These are phyloP conservation scores for Phytophthora idaei DNA, from an alignment of 352 stramenopile genomes.

Conservation along the genomic window DNA sequence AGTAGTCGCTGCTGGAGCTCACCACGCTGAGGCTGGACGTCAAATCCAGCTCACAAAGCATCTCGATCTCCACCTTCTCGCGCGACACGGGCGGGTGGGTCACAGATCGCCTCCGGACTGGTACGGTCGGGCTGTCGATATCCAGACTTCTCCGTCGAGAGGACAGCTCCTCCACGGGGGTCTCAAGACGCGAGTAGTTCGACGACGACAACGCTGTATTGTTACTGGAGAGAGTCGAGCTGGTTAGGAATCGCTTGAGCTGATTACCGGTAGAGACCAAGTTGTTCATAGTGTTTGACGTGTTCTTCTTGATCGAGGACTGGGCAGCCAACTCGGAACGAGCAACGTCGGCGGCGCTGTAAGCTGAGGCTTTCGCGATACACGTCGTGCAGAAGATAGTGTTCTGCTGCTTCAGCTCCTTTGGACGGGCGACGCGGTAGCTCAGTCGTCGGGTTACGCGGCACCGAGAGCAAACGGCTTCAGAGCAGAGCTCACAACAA, in stretches of 20 bases:
- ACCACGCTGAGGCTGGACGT: conserved; percentile 18
- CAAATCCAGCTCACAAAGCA: conserved; percentile 20
- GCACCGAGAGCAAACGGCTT: conserved; percentile 44
- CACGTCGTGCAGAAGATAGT: conserved; percentile 61
- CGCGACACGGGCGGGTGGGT: conserved; percentile 19
- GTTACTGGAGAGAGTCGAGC: conserved; percentile 23
- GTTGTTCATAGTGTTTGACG: conserved; percentile 30
- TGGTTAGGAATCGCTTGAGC: conserved; percentile 16
- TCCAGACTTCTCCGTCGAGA: conserved; percentile 15
- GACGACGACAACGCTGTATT: conserved; percentile 24
- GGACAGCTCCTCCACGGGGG: conserved; percentile 11
- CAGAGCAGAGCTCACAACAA: conserved; percentile 43
- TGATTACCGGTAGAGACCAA: conserved; percentile 21
- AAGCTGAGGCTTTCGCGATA: conserved; percentile 39
- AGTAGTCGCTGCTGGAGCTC: conserved; percentile 27
- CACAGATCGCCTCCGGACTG: conserved; percentile 23
- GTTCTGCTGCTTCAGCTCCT: conserved; percentile 45
- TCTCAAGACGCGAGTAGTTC: conserved; percentile 18
- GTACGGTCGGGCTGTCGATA: background rate
- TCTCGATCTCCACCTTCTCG: conserved; percentile 12
- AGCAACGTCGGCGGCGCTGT: conserved; percentile 45
- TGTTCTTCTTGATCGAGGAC: conserved; percentile 10
- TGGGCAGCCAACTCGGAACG: conserved; percentile 38
- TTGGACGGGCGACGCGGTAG: conserved; percentile 42
- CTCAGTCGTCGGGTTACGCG: conserved; percentile 48